Percentiles rank a stretch among this genome's conserved stretches.
phyloP scores from a whole-genome alignment of 129 eudicot genomes.

The Saussurea involucrata region DNA sequence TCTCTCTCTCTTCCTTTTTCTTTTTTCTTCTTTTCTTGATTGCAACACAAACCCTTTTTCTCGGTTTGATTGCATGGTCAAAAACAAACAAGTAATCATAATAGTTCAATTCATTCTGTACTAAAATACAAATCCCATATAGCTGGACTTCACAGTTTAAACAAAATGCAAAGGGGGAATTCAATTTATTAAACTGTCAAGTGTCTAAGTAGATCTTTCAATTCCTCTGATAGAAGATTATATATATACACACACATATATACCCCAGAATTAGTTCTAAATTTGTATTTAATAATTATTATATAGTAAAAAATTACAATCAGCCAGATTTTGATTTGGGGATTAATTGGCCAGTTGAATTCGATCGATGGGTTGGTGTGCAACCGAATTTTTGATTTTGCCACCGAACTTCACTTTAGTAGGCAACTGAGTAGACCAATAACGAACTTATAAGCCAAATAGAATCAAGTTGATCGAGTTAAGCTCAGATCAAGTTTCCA shows the following conservation, averaged over 20 bases:
- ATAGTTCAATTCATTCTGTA: conserved; percentile 10
- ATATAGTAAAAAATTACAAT: not conserved
- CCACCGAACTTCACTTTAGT: conserved; percentile 11
- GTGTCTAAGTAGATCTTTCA: not conserved
- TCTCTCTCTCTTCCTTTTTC: conserved; percentile 9
- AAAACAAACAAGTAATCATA: conserved; percentile 28
- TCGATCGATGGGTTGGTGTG: conserved; percentile 1
- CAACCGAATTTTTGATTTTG: conserved; percentile 25
- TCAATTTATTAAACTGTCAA: conserved; percentile 1
- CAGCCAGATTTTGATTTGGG: not conserved
- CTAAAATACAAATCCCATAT: conserved; percentile 22
- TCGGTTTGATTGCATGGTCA: conserved; percentile 40
- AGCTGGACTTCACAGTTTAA: conserved; percentile 7
- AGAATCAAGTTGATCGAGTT: not conserved
- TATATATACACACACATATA: not conserved
- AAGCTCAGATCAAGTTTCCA: conserved; percentile 3
- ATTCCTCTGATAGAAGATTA: not conserved
- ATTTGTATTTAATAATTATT: not conserved
- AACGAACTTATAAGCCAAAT: conserved; percentile 24
- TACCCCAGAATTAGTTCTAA: not conserved
- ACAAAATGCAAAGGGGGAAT: not conserved
- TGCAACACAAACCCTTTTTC: conserved; percentile 35
- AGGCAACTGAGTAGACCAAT: conserved; percentile 17
- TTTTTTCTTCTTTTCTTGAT: conserved; percentile 22
- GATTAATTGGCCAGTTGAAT: not conserved